Evolutionary conservation across 352 stramenopile species (phyloP), one percentile per base, ranked within the genome.

Genomic region (Globisporangium spinosum): DNA sequence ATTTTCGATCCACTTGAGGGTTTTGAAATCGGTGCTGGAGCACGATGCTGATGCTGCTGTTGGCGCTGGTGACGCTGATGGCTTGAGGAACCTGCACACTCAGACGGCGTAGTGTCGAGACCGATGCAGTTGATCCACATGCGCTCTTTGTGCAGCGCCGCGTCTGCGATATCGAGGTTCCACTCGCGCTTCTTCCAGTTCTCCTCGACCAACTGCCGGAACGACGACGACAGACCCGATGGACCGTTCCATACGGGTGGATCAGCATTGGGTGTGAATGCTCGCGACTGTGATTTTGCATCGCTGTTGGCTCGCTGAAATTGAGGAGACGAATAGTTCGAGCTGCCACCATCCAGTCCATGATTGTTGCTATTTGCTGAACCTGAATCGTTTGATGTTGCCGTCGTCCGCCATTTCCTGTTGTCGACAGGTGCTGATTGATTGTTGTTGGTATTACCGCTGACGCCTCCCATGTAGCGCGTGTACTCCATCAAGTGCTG

Each of bases 161-260:
- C 62, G 29, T 68, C 64, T 7, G 63, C 62, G 38, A 60, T 55
- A 2, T 60, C 62, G 15, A 66, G 8, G 58, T 57, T 35, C 56
- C 73, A 70, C 54, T 78, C 70, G 56, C 70, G 70, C 34, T 72
- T 70, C 55, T 77, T 56, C 83, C 82, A 91, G 40, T 89, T 83
- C 3, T 76, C 77, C 56, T 91, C 83, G 3, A 91, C 70, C 9
- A 90, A 71, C 35, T 79, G 69, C 4, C 83, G 62, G 32, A 91
- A 78, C 13, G 77, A 65, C 35, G 79, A 73, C 25, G 81, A 75
- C 9, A 91, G 68, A 7, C 81, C 81, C 2, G 83, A 85, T 10
- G 83, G 83, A 40, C 89, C 83, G 20, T 22, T 64, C 32, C 60
- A 64, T 72, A 63, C 20, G 10, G 58, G 7, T 15, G 62, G 25